Evolutionary conservation across 139 green algal species (phyloP), one percentile per base, ranked within the genome.

Genomic region (Asterochloris sp.): DNA sequence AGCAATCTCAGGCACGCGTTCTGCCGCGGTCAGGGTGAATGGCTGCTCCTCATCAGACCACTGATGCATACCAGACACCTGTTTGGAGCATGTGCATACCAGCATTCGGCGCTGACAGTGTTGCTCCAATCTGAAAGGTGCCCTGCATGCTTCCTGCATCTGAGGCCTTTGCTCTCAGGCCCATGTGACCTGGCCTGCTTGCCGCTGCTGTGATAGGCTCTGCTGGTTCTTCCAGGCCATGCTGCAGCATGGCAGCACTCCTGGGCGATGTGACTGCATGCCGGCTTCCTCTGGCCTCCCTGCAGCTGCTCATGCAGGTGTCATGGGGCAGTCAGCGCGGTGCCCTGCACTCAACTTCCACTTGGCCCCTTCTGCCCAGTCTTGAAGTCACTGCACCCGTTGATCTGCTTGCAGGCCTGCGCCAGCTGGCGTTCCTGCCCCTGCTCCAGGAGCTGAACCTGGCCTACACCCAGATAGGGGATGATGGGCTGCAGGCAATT

Each of bases 401-500:
- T 1, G 54, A 66, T 74, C 29, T 91, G 63, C 73, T 69, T 26
- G 89, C 86, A 85, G 61, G 82, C 13, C 67, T 92, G 76, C 14
- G 1, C 0, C 17, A 23, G 10, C 47, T 92, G 69, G 69, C 67
- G 27, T 71, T 28, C 26, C 73, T 92, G 13, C 81, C 60, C 1
- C 66, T 63, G 8, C 82, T 92, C 15, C 47, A 81, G 21, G 69
- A 27, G 67, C 82, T 91, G 62, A 79, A 86, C 84, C 80, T 92
- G 9, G 84, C 85, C 10, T 91, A 87, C 77, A 69, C 76, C 24
- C 21, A 29, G 38, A 80, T 83, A 23, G 86, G 84, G 26, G 83
- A 89, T 64, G 67, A 17, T 15, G 29, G 71, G 0, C 29, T 90
- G 64, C 16, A 26, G 26, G 78, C 83, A 15, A 62, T 85, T n/a